Base-by-base conservation (phyloP, 2,329 filamentous ascomycete genomes). In the Fusarium coicis region DNA sequence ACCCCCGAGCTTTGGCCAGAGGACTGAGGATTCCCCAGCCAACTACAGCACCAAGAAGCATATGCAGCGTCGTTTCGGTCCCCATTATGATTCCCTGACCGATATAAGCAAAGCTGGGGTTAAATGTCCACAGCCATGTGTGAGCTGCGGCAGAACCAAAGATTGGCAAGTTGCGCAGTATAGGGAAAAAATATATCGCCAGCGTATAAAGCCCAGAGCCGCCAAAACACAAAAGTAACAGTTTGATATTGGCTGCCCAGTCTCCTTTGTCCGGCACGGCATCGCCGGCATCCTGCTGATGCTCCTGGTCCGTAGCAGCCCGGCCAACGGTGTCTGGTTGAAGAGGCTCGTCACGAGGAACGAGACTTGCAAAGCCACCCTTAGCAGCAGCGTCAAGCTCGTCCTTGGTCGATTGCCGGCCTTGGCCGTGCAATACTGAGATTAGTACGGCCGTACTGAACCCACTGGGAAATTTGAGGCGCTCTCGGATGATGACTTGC, bases 11-110 rank as follows among this genome's bases (percentile, higher is more conserved):
- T 81, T 97, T 98, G 8, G 96, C 95, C 12, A 98, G 82, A 2
- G 96, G 96, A 7, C 95, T 98, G 3, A 99, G 86, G 10, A 98
- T 81, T 0, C 91, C 96, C 96, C 96, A 99, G 32, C 96, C 96
- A 15, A 98, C 79, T 21, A 97, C 81, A 7, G 96, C 95, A 10
- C 96, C 96, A 5, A 98, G 84, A 2, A 97, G 88, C 96, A 99
- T 99, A 76, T 98, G 96, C 58, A 97, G 87, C 7, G 96, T 98
- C 0, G 96, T 99, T 43, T 94, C 92, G 8, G 96, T 93, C 0
- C 96, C 96, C 96, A 99, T 99, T 78, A 99, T 98, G 70, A 99
- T 97, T 16, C 96, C 96, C 83, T 99, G 96, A 0, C 96, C 96
- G 32, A 98, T 91, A 80, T 99, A 99, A 5, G 96, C 96, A n/a